Evolutionary conservation across 495 filamentous ascomycete species (phyloP).

Genomic region (Cercophora scortea): DNA sequence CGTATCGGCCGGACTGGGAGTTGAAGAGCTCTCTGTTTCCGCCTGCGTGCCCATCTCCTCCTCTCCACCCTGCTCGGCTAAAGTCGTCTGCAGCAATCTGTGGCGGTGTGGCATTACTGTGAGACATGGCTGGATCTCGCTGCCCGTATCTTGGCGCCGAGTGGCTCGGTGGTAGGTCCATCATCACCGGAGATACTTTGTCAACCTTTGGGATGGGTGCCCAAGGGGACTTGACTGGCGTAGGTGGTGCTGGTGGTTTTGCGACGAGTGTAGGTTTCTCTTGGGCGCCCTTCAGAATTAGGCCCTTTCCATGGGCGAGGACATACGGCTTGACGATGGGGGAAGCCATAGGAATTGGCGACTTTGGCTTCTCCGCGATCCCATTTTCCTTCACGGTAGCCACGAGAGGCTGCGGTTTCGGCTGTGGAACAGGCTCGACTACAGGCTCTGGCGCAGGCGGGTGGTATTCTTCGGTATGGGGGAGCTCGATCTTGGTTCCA

Average conservation of each 20-base stretch:
- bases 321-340: constrained; percentile 33
- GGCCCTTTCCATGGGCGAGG: constrained; percentile 39
- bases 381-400: constrained; percentile 15
- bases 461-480: constrained; percentile 46
- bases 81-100: constrained; percentile 94
- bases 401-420: constrained; percentile 1
- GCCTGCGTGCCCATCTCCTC: constrained; percentile 52
- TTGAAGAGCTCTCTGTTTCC: constrained; percentile 79
- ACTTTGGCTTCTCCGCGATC: constrained; percentile 27
- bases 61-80: constrained; percentile 70
- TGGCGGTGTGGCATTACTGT: constrained; percentile 36
- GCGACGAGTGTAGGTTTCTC: constrained; percentile 74
- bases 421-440: constrained; percentile 13
- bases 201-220: constrained; percentile 78
- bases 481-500: constrained; percentile 83
- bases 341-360: constrained; percentile 29
- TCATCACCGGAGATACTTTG: constrained; percentile 60
- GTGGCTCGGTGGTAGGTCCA: constrained; percentile 28
- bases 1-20: constrained; percentile 87
- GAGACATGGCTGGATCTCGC: constrained; percentile 12
- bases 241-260: constrained; percentile 63
- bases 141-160: constrained; percentile 20
- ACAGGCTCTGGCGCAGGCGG: constrained; percentile 24
- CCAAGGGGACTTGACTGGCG: constrained; percentile 85
- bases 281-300: constrained; percentile 56